phyloP scores from a whole-genome alignment of 306 rosid species.

The Geum urbanum region DNA sequence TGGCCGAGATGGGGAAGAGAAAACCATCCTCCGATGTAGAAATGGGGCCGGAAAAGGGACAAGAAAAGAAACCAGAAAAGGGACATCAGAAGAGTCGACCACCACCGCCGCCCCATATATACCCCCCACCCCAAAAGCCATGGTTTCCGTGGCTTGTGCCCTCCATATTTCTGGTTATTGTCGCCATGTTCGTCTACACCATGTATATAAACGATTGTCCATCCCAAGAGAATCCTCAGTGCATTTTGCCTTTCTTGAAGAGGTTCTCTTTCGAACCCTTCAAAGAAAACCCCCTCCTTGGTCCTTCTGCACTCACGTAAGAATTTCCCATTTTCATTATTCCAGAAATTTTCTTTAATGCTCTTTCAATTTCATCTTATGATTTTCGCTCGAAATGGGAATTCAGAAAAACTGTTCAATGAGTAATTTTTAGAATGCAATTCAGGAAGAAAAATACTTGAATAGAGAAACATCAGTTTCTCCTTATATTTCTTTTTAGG shows the following conservation, averaged over 20 bases:
- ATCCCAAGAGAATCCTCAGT: slow-evolving; percentile 3
- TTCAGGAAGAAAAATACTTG: not conserved
- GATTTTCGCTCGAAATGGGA: not conserved
- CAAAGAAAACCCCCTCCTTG: slow-evolving; percentile 65
- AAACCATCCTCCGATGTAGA: slow-evolving; percentile 42
- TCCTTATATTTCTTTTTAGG: not conserved
- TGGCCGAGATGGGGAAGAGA: slow-evolving; percentile 49
- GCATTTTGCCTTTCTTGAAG: slow-evolving; percentile 44
- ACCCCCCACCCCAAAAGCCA: slow-evolving; percentile 34
- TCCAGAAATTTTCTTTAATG: not conserved
- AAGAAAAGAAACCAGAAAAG: not conserved
- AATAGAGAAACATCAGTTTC: not conserved
- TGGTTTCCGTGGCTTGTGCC: slow-evolving; percentile 80
- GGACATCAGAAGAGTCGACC: slow-evolving; percentile 4
- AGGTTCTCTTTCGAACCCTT: slow-evolving; percentile 76
- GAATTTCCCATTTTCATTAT: slow-evolving; percentile 14
- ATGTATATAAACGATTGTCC: slow-evolving; percentile 81
- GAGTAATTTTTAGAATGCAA: not conserved
- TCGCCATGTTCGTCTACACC: slow-evolving; percentile 43
- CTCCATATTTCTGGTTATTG: slow-evolving; percentile 39
- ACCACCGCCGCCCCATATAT: slow-evolving; percentile 43
- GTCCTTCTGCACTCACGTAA: slow-evolving; percentile 59
- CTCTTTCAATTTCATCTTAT: not conserved
- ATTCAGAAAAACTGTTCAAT: not conserved
- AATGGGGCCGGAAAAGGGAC: slow-evolving; percentile 27